These are phyloP conservation scores for Diutina catenulata DNA, from an alignment of 1,139 yeast genomes.

Conservation along the genomic window DNA sequence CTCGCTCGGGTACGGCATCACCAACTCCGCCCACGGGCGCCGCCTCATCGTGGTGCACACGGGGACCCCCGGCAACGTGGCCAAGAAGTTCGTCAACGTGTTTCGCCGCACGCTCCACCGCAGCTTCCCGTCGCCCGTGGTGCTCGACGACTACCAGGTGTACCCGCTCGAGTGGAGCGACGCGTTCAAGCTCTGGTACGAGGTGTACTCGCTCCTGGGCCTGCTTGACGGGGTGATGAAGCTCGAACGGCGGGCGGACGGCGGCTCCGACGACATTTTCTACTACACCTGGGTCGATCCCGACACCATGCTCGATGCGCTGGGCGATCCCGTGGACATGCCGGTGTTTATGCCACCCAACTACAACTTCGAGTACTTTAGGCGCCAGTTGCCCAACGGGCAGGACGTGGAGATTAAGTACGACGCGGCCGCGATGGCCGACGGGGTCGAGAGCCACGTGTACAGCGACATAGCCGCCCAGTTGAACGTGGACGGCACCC, in stretches of 20 bases:
- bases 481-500: not conserved
- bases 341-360: not conserved
- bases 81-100: not conserved
- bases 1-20: not conserved
- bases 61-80: not conserved
- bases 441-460: not conserved
- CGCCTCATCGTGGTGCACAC: not conserved
- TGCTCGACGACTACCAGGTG: not conserved
- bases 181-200: slow-evolving; percentile 1
- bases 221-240: not conserved
- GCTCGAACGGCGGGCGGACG: not conserved
- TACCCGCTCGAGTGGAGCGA: not conserved
- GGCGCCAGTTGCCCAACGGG: not conserved
- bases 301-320: slow-evolving; percentile 1
- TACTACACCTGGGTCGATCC: slow-evolving; percentile 4
- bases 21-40: not conserved
- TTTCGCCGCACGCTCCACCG: not conserved
- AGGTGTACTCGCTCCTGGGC: not conserved
- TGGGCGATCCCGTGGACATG: not conserved
- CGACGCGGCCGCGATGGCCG: not conserved
- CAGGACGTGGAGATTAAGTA: not conserved
- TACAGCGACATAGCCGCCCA: not conserved
- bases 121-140: slow-evolving; percentile 1
- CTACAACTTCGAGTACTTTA: not conserved
- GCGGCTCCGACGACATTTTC: not conserved